These are phyloP conservation scores for Metarhizium album DNA, from an alignment of 2,329 filamentous ascomycete species.

Conservation along the genomic window DNA sequence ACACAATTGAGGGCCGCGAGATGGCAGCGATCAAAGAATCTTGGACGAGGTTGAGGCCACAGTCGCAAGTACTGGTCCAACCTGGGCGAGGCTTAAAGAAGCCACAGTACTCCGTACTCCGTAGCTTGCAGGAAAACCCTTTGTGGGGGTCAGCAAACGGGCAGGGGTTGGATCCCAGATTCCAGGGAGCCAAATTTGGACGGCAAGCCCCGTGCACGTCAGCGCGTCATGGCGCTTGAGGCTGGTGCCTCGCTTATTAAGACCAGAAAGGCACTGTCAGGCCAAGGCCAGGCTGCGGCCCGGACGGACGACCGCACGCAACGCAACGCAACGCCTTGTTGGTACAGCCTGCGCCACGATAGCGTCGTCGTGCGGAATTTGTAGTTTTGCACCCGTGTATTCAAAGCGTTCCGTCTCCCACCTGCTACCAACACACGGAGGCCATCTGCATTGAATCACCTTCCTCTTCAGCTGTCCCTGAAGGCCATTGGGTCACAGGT, in stretches of 20 bases:
- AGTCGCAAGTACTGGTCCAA: slow-evolving; percentile 20
- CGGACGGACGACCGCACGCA: too few relatives aligned
- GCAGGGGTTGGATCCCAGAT: slow-evolving; percentile 5
- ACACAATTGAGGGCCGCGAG: slow-evolving; percentile 1
- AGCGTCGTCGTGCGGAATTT: neutral
- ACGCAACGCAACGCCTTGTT: too few relatives aligned
- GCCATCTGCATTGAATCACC: neutral
- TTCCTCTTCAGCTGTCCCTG: neutral
- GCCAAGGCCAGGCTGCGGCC: too few relatives aligned
- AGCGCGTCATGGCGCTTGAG: too few relatives aligned
- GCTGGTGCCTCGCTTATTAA: neutral
- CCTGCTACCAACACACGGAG: neutral
- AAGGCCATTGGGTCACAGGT: neutral
- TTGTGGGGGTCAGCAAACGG: neutral
- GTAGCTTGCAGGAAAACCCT: neutral
- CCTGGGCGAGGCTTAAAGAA: neutral
- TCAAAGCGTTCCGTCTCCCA: neutral
- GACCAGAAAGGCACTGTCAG: too few relatives aligned
- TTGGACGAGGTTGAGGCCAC: slow-evolving; percentile 19
- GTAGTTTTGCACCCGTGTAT: neutral
- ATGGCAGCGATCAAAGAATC: neutral
- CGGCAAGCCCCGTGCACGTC: too few relatives aligned
- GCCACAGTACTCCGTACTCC: neutral
- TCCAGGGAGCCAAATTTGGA: neutral
- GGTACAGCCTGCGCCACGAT: neutral